These are phyloP conservation scores for Carex kokanica DNA, from an alignment of 176 grass and related monocot genomes.

Conservation along the genomic window DNA sequence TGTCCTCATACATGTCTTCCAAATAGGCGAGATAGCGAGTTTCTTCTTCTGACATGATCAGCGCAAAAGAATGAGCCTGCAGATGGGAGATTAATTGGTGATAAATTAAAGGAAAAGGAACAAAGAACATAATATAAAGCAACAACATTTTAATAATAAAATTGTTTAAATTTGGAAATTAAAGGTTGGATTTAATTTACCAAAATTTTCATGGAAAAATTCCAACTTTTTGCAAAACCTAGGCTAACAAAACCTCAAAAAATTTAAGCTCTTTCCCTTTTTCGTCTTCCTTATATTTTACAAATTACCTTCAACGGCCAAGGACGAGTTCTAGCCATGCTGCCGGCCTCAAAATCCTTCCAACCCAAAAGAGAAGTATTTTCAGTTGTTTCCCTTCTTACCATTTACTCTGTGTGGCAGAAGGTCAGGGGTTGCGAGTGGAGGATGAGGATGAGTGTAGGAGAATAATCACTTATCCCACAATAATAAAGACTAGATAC, in stretches of 20 bases:
- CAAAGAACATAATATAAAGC: background rate
- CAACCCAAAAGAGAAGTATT: background rate
- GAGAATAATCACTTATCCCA: background rate
- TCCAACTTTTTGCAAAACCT: background rate
- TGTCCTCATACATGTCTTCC: conserved; percentile 99
- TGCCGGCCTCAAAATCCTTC: background rate
- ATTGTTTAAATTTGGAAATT: background rate
- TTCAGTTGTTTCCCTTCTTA: background rate
- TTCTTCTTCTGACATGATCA: conserved; percentile 92
- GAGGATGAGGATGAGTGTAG: background rate
- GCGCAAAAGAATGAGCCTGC: conserved; percentile 81
- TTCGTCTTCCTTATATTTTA: background rate
- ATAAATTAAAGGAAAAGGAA: background rate
- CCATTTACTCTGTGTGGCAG: background rate
- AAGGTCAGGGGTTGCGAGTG: background rate
- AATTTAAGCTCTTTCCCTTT: background rate
- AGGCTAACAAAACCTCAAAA: background rate
- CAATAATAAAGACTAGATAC: background rate
- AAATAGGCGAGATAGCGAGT: conserved; percentile 91
- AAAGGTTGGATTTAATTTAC: background rate
- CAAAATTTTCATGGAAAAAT: conserved; percentile 18
- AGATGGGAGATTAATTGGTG: background rate
- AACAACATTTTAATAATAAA: background rate
- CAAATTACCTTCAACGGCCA: conserved; percentile 8
- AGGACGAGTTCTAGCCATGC: conserved; percentile 6